phyloP scores from a whole-genome alignment of 2,329 filamentous ascomycete genomes.

The Penicillium concentricum region DNA sequence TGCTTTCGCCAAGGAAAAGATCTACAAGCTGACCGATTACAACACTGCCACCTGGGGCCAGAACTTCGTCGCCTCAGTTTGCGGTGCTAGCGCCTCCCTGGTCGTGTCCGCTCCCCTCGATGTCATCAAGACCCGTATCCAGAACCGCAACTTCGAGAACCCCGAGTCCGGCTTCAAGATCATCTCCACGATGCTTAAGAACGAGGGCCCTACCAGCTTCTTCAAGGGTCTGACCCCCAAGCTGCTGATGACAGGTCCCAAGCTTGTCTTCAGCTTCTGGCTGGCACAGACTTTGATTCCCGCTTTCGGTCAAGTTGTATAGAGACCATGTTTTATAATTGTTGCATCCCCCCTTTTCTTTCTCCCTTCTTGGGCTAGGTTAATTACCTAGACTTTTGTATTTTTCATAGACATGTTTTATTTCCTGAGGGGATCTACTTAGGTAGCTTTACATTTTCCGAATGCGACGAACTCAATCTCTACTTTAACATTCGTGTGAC shows the following conservation, averaged over 20 bases:
- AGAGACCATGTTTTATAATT: conserved; percentile 30
- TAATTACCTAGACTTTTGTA: conserved; percentile 7
- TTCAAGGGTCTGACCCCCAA: conserved; percentile 98
- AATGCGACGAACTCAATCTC: conserved; percentile 11
- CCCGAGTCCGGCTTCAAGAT: conserved; percentile 93
- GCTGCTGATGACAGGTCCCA: conserved; percentile 97
- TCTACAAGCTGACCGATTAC: conserved; percentile 88
- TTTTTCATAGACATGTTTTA: conserved; percentile 16
- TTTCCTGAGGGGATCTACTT: conserved; percentile 5
- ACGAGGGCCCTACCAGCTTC: conserved; percentile 83
- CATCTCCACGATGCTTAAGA: conserved; percentile 84
- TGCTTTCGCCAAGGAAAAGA: conserved; percentile 94
- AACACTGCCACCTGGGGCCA: conserved; percentile 92
- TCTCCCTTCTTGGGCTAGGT: conserved; percentile 5
- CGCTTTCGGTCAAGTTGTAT: conserved; percentile 72
- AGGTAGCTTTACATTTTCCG: conserved; percentile 5
- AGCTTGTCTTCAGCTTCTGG: conserved; percentile 99
- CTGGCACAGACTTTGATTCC: conserved; percentile 97
- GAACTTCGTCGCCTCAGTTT: conserved; percentile 96
- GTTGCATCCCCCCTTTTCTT: conserved; percentile 15
- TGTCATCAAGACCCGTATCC: conserved; percentile 97
- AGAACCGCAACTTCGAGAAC: conserved; percentile 98
- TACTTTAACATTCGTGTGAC: not conserved
- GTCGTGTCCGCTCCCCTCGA: conserved; percentile 94
- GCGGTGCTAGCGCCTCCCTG: conserved; percentile 90